Conservation (phyloP, 352 stramenopile genomes). For the Lagenidium giganteum region DNA sequence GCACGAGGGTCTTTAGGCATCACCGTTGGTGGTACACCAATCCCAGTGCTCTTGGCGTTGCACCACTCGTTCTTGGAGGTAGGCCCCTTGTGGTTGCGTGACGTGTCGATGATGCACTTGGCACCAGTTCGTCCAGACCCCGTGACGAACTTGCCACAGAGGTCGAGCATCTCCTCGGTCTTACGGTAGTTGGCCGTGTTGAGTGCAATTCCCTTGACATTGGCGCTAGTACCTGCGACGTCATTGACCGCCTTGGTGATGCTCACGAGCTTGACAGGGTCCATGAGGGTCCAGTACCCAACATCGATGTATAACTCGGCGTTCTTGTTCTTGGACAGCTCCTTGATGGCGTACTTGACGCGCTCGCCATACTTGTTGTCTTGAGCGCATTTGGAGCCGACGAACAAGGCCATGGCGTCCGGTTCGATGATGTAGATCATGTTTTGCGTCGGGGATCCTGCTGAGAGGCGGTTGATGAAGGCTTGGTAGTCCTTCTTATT, state of each 20-base stretch:
- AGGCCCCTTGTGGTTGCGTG: not conserved
- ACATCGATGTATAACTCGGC: slow-evolving; percentile 28
- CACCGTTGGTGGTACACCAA: slow-evolving; percentile 21
- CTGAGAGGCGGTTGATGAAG: slow-evolving; percentile 13
- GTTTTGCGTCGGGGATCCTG: slow-evolving; percentile 10
- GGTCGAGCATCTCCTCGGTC: slow-evolving; percentile 16
- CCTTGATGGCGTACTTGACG: slow-evolving; percentile 15
- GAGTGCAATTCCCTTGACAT: slow-evolving; percentile 25
- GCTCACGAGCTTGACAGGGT: not conserved
- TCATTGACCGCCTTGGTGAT: slow-evolving; percentile 10
- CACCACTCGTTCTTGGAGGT: slow-evolving; percentile 20
- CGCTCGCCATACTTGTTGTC: slow-evolving; percentile 17
- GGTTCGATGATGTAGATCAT: slow-evolving; percentile 31
- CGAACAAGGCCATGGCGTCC: slow-evolving; percentile 22
- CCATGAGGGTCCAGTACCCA: slow-evolving; percentile 21
- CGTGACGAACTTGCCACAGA: slow-evolving; percentile 17
- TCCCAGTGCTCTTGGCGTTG: slow-evolving; percentile 24
- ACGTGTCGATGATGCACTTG: slow-evolving; percentile 9
- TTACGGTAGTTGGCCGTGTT: slow-evolving; percentile 30
- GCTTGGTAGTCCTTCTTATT: slow-evolving; percentile 21
- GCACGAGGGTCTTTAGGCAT: slow-evolving; percentile 11
- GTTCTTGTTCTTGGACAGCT: slow-evolving; percentile 15
- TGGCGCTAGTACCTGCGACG: slow-evolving; percentile 5
- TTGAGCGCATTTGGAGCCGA: slow-evolving; percentile 8
- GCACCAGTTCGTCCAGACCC: slow-evolving; percentile 1